Evolutionary conservation across 2,329 filamentous ascomycete species (phyloP).

Genomic region (Fusarium sp.): DNA sequence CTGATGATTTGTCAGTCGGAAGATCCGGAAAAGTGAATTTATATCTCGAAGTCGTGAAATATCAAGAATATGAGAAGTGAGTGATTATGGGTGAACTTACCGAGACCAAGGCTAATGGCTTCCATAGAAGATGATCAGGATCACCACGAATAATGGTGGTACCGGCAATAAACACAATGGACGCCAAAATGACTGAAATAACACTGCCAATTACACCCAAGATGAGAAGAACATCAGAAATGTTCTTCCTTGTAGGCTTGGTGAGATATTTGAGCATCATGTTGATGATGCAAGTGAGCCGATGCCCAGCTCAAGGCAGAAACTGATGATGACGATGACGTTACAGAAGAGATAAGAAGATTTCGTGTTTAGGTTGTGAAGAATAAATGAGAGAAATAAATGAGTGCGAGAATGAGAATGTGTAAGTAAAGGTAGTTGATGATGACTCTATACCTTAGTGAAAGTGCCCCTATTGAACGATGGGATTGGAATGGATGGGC

Average conservation of each 20-base stretch:
- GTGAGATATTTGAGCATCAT: constrained; percentile 25
- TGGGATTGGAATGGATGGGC: background rate
- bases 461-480: constrained; percentile 24
- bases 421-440: background rate
- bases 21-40: background rate
- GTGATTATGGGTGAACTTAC: constrained; percentile 22
- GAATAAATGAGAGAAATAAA: background rate
- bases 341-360: background rate
- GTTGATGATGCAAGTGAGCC: constrained; percentile 7
- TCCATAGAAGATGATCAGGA: constrained; percentile 32
- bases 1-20: constrained; percentile 18
- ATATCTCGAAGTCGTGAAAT: background rate
- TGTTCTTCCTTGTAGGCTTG: constrained; percentile 28
- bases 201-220: constrained; percentile 36
- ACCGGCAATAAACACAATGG: constrained; percentile 37
- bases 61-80: background rate
- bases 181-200: constrained; percentile 29
- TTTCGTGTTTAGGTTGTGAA: background rate
- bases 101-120: constrained; percentile 39
- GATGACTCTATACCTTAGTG: background rate
- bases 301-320: constrained; percentile 7
- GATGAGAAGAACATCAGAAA: constrained; percentile 27
- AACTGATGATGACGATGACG: constrained; percentile 13
- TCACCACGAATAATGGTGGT: constrained; percentile 31
- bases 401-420: background rate